Base-by-base conservation (phyloP, 306 rosid species). In the Dryas alaskensis region DNA sequence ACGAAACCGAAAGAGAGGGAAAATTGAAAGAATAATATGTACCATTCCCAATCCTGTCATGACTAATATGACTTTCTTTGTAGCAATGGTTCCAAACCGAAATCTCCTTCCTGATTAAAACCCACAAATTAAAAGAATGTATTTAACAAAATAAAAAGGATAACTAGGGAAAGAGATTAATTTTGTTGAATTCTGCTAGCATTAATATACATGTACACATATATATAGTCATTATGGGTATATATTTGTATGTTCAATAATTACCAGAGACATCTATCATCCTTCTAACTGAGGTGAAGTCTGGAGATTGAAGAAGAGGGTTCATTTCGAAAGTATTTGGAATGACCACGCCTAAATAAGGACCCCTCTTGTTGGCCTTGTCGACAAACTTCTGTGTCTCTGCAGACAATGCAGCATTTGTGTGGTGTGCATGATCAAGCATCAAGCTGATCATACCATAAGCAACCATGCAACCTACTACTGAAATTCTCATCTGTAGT, bases 281-380 rank as follows among this genome's bases (percentile, higher is more conserved):
- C 11, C 11, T 40, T 25, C 65, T 68, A 51, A 43, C 39, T 9
- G 92, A 10, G 6, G 54, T 79, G 74, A 79, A 85, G 69, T 67
- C 70, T 5, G 86, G 48, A 73, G 83, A 79, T 12, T 81, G 49
- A 79, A 88, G 85, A 49, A 88, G 88, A 78, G 90, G 89, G 65
- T 80, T 9, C 45, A 83, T 58, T 78, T 85, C 92, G 27, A 75
- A 88, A 5, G 74, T 16, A 52, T 83, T 88, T 45, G 92, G 92
- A 79, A 81, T 81, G 78, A 85, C 64, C 66, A 88, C 62, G 47
- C 92, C 92, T 22, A 88, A 42, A 61, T 84, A 85, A 74, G 92
- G 90, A 48, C 92, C 90, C 50, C 70, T 11, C 31, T 45, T 0
- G 59, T 88, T 88, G 17, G 53, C 76, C 67, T 47, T 55, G 11